phyloP scores from a whole-genome alignment of 2,329 filamentous ascomycete species.

The Aspergillus sp. region DNA sequence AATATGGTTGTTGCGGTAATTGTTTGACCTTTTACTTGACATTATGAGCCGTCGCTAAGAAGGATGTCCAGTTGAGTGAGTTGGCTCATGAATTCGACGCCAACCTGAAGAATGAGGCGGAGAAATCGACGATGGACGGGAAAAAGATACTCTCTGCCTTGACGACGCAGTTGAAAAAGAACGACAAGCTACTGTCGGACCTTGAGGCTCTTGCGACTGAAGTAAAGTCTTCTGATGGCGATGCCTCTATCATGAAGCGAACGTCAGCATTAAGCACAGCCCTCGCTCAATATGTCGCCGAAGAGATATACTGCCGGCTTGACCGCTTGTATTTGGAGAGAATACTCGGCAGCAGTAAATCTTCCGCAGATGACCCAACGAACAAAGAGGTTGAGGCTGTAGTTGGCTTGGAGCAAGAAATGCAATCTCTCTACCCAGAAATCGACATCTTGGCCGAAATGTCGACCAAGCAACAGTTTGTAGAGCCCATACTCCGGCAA shows the following conservation, averaged over 20 bases:
- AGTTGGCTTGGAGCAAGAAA: constrained; percentile 34
- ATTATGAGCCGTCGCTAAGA: constrained; percentile 13
- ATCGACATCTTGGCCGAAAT: constrained; percentile 43
- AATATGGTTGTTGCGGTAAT: constrained; percentile 34
- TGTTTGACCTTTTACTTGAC: not conserved
- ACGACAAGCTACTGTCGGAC: constrained; percentile 34
- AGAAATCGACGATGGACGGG: constrained; percentile 31
- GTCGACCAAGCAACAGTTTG: constrained; percentile 44
- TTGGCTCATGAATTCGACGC: constrained; percentile 34
- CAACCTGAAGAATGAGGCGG: constrained; percentile 30
- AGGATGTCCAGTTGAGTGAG: constrained; percentile 33
- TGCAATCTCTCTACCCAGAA: constrained; percentile 41
- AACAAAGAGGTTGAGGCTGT: constrained; percentile 18
- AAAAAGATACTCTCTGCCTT: constrained; percentile 35
- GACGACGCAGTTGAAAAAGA: constrained; percentile 35
- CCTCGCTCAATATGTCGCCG: constrained; percentile 34
- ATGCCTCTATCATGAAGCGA: constrained; percentile 29
- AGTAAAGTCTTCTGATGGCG: constrained; percentile 29
- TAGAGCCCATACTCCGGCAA: constrained; percentile 38
- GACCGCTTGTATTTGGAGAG: constrained; percentile 42
- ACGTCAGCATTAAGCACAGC: constrained; percentile 28
- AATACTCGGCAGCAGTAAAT: constrained; percentile 13
- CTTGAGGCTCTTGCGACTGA: constrained; percentile 31
- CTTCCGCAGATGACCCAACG: not conserved
- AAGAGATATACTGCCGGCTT: constrained; percentile 40